Conservation (phyloP, 2,329 filamentous ascomycete genomes). For the Fusarium paranaense region DNA sequence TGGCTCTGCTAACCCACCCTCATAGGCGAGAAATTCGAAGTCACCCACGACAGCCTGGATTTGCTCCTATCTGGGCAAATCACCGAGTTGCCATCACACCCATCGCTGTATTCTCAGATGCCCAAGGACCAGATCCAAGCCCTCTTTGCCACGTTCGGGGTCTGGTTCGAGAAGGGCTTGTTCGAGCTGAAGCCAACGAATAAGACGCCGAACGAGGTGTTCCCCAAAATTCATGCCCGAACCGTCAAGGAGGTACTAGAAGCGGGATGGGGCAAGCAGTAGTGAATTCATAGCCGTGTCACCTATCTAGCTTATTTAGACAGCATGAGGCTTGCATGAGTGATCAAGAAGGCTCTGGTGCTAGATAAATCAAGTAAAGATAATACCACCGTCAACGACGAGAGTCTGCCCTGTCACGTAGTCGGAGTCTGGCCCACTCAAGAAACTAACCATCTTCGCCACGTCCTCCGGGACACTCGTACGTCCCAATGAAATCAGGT, state of each 20-base stretch:
- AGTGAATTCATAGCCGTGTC: neutral
- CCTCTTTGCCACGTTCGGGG: neutral
- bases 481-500: slow-evolving; percentile 67
- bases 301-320: neutral
- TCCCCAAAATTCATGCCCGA: neutral
- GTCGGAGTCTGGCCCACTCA: slow-evolving; percentile 69
- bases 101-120: neutral
- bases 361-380: slow-evolving; percentile 51
- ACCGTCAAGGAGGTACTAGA: neutral
- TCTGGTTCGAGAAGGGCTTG: neutral
- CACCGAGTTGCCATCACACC: neutral
- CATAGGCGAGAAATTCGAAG: neutral
- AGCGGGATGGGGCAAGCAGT: neutral
- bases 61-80: neutral
- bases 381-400: slow-evolving; percentile 70
- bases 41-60: neutral
- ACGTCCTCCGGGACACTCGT: slow-evolving; percentile 73
- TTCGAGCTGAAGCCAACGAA: neutral
- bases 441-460: slow-evolving; percentile 70
- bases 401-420: slow-evolving; percentile 76
- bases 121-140: neutral
- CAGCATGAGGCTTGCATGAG: neutral
- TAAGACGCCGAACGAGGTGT: neutral
- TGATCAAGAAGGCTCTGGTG: neutral
- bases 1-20: neutral